phyloP scores from a whole-genome alignment of 805 yeast species.

The Myxozyma monticola region DNA sequence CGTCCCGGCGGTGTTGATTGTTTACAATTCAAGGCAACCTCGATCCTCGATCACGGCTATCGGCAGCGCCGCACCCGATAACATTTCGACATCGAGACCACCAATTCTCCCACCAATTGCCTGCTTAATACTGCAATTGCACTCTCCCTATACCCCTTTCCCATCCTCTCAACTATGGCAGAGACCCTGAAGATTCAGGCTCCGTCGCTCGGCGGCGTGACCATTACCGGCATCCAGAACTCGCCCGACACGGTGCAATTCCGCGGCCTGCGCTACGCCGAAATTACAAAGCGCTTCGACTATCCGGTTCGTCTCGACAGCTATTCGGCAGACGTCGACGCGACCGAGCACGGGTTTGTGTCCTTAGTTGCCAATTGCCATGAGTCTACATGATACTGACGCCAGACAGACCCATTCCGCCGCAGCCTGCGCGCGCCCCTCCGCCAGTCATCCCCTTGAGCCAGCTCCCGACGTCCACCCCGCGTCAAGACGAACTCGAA shows the following conservation, averaged over 20 bases:
- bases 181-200: slow-evolving; percentile 14
- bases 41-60: too few species aligned
- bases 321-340: slow-evolving; percentile 17
- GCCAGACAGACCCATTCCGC: slow-evolving; percentile 22
- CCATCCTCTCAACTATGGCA: background rate
- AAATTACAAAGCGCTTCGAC: slow-evolving; percentile 22
- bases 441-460: slow-evolving; percentile 18
- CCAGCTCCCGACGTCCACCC: slow-evolving; percentile 17
- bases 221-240: slow-evolving; percentile 20
- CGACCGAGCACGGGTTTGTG: slow-evolving; percentile 25
- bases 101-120: slow-evolving; percentile 1
- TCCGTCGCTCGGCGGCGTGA: slow-evolving; percentile 22
- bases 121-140: background rate
- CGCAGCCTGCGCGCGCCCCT: slow-evolving; percentile 20
- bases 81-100: too few species aligned
- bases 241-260: slow-evolving; percentile 13
- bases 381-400: too few species aligned
- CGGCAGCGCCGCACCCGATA: too few species aligned
- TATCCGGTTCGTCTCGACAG: slow-evolving; percentile 20
- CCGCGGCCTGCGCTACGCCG: slow-evolving; percentile 22
- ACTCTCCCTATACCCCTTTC: background rate
- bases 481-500: slow-evolving; percentile 34
- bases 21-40: too few species aligned
- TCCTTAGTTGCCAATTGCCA: too few species aligned
- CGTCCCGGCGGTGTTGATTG: too few species aligned